phyloP scores from a whole-genome alignment of 345 rosid species.

The Bruguiera gymnorhiza region DNA sequence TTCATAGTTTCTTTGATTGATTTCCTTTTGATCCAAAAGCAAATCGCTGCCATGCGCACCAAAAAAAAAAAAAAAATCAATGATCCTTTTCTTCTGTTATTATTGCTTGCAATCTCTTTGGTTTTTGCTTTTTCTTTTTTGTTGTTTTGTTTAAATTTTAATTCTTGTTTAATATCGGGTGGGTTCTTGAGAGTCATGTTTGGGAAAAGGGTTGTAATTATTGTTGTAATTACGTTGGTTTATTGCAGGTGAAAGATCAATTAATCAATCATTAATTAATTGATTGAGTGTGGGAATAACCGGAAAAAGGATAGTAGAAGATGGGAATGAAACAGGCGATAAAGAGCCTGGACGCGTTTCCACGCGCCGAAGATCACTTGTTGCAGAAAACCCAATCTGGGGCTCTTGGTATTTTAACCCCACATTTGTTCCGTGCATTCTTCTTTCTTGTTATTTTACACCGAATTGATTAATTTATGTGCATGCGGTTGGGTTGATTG shows the following conservation, averaged over 20 bases:
- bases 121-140: background rate
- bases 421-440: background rate
- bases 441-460: background rate
- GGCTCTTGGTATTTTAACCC: constrained; percentile 54
- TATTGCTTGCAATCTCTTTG: no score
- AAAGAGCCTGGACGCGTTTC: constrained; percentile 86
- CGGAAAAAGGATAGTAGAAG: background rate
- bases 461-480: no score
- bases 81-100: no score
- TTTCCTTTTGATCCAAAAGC: background rate
- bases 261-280: background rate
- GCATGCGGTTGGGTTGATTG: no score
- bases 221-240: background rate
- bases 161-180: background rate
- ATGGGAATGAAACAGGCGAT: constrained; percentile 90
- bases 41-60: no score
- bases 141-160: background rate
- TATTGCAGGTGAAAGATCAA: background rate
- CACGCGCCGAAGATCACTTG: constrained; percentile 95
- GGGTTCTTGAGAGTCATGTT: no score
- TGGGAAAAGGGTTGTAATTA: background rate
- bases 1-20: background rate
- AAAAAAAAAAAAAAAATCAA: no score
- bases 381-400: constrained; percentile 93
- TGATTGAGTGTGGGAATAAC: background rate